These are phyloP conservation scores for Ophiostoma angusticollis DNA, from an alignment of 2,329 filamentous ascomycete genomes.

Conservation along the genomic window DNA sequence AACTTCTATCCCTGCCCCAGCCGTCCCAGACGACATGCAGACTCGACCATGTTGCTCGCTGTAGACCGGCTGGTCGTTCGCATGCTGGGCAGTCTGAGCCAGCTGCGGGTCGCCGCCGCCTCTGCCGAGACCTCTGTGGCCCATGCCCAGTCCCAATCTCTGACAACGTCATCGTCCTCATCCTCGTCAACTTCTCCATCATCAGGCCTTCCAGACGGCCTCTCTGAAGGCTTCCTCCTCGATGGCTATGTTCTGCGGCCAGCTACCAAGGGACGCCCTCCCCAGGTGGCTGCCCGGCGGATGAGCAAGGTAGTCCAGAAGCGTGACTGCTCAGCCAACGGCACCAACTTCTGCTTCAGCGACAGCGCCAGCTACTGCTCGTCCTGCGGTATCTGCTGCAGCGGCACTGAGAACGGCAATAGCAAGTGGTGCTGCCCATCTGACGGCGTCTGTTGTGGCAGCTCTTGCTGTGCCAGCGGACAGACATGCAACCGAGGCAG, in stretches of 20 bases:
- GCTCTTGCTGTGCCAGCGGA: constrained; percentile 20
- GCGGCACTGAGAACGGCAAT: constrained; percentile 8
- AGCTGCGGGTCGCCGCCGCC: background rate
- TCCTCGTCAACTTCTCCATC: background rate
- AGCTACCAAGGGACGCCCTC: constrained; percentile 11
- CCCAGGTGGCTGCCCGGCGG: constrained; percentile 12
- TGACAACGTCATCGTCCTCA: background rate
- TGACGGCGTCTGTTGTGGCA: constrained; percentile 19
- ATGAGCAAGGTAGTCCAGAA: constrained; percentile 10
- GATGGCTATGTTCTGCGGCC: constrained; percentile 8
- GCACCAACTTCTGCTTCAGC: constrained; percentile 23
- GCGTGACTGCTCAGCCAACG: constrained; percentile 21
- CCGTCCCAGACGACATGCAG: constrained; percentile 4
- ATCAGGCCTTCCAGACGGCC: background rate
- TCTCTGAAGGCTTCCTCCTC: background rate
- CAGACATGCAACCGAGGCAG: constrained; percentile 20
- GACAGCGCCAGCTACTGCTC: constrained; percentile 18
- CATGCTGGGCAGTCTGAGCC: constrained; percentile 3
- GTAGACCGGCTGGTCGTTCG: constrained; percentile 11
- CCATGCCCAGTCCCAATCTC: background rate
- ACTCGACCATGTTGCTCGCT: constrained; percentile 7
- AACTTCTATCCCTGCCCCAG: background rate
- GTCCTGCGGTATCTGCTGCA: constrained; percentile 20
- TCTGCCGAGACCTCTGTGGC: no score
- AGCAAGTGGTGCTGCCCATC: constrained; percentile 18